A percentile compares a stretch with the other conserved stretches of the same genome.
Evolutionary conservation across 768 basidiomycete species (phyloP).

Genomic region (Tulasnella sp.): DNA sequence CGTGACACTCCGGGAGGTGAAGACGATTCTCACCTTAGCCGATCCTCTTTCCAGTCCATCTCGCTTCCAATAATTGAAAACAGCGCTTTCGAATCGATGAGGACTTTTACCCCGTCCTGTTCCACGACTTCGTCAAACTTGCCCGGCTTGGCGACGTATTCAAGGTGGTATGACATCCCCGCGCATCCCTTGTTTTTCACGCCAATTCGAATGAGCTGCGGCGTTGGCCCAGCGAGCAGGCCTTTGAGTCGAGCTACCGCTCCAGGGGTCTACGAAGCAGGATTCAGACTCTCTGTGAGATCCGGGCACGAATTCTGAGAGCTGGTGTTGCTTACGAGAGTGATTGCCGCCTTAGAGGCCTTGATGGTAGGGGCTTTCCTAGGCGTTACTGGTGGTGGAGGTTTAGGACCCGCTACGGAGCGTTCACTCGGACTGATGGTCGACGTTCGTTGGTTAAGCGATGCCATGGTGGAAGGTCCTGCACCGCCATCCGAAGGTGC

Average conservation of each 20-base stretch:
- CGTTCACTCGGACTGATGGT: constrained; percentile 3
- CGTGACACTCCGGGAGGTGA: constrained; percentile 12
- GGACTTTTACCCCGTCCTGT: constrained; percentile 88
- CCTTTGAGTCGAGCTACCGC: constrained; percentile 69
- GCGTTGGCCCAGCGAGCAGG: constrained; percentile 78
- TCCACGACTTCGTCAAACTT: constrained; percentile 96
- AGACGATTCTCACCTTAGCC: constrained; percentile 63
- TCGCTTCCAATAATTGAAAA: constrained; percentile 98
- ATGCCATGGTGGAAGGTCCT: constrained; percentile 2
- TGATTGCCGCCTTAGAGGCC: constrained; percentile 71
- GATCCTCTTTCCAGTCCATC: constrained; percentile 98
- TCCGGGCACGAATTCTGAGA: constrained; percentile 13
- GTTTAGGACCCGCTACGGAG: constrained; percentile 24
- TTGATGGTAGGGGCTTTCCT: constrained; percentile 67
- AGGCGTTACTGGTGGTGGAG: constrained; percentile 58
- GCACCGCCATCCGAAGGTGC: neutral
- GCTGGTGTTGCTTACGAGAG: constrained; percentile 51
- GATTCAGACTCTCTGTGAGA: constrained; percentile 15
- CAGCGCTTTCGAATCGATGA: constrained; percentile 94
- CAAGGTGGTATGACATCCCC: constrained; percentile 75
- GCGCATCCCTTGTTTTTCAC: constrained; percentile 98
- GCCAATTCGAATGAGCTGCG: constrained; percentile 89
- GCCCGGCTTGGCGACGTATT: constrained; percentile 85
- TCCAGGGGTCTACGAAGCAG: constrained; percentile 59
- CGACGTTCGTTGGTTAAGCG: neutral